Percentiles rank a stretch among this genome's conserved stretches.
Evolutionary conservation across 805 yeast genomes (phyloP).

Genomic region (Geotrichum ghanense): DNA sequence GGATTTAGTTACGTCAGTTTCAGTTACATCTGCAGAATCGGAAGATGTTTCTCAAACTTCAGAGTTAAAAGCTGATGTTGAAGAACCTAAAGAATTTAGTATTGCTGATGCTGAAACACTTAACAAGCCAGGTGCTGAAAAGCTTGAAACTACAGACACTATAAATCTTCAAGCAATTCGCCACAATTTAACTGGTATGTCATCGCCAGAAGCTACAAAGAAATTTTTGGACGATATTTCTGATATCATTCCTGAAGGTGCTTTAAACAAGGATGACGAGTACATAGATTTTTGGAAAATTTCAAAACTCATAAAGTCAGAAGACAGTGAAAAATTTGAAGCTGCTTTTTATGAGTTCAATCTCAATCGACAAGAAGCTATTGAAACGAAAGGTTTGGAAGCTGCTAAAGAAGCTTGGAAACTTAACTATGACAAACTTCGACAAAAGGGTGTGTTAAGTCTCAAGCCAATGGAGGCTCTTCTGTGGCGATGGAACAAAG

Average conservation of each 20-base stretch:
- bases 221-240: conserved; percentile 15
- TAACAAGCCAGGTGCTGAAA: conserved; percentile 41
- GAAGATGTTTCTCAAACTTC: conserved; percentile 5
- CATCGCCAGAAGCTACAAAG: conserved; percentile 18
- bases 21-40: conserved; percentile 5
- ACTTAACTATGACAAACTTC: conserved; percentile 47
- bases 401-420: conserved; percentile 88
- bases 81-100: conserved; percentile 8
- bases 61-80: neutral
- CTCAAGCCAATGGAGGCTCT: conserved; percentile 52
- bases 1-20: neutral
- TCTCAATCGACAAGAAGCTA: conserved; percentile 57
- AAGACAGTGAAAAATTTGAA: conserved; percentile 42
- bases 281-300: conserved; percentile 56
- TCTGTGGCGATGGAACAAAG: conserved; percentile 75
- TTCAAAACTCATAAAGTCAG: conserved; percentile 41
- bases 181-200: conserved; percentile 52
- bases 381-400: conserved; percentile 71
- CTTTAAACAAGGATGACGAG: conserved; percentile 19
- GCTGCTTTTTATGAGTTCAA: conserved; percentile 58
- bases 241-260: conserved; percentile 25
- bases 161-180: conserved; percentile 70
- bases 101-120: conserved; percentile 22
- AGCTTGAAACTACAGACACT: conserved; percentile 57
- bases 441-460: conserved; percentile 39